Evolutionary conservation across 495 filamentous ascomycete genomes (phyloP).

Genomic region (Aspergillus asperescens): DNA sequence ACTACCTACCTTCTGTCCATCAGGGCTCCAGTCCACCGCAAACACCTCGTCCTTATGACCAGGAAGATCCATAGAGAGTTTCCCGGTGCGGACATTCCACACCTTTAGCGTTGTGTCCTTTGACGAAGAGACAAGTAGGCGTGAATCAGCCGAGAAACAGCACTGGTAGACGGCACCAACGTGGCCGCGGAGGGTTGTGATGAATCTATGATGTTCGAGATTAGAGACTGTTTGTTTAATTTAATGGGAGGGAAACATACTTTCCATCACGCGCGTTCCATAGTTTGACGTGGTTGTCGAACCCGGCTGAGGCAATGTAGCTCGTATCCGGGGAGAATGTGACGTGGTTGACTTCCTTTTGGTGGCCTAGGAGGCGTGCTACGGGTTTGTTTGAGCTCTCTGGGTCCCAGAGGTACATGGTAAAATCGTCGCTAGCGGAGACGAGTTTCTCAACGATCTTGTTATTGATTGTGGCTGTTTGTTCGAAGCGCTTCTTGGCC

Average conservation of each 20-base stretch:
- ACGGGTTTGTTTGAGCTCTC: constrained; percentile 72
- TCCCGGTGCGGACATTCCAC: constrained; percentile 83
- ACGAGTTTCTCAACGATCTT: constrained; percentile 81
- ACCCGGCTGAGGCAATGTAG: constrained; percentile 79
- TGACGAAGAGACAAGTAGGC: constrained; percentile 74
- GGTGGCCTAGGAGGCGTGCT: constrained; percentile 83
- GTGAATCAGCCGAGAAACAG: constrained; percentile 82
- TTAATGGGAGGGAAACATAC: constrained; percentile 26
- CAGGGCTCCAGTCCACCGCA: constrained; percentile 86
- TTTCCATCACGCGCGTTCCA: constrained; percentile 71
- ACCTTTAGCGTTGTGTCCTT: constrained; percentile 95
- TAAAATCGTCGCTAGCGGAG: constrained; percentile 90
- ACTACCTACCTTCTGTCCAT: constrained; percentile 77
- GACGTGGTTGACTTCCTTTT: constrained; percentile 94
- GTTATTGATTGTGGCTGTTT: constrained; percentile 74
- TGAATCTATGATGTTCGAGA: constrained; percentile 47
- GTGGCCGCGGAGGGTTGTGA: constrained; percentile 82
- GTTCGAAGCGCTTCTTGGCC: constrained; percentile 79
- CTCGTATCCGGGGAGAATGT: constrained; percentile 86
- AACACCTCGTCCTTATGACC: constrained; percentile 95
- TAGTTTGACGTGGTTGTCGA: constrained; percentile 89
- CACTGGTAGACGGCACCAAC: constrained; percentile 90
- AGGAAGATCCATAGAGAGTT: constrained; percentile 78
- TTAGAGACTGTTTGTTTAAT: neutral
- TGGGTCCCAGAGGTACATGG: constrained; percentile 95